Percentiles rank a stretch among this genome's conserved stretches.
Evolutionary conservation across 495 filamentous ascomycete genomes (phyloP).

Genomic region (Podospora conica): DNA sequence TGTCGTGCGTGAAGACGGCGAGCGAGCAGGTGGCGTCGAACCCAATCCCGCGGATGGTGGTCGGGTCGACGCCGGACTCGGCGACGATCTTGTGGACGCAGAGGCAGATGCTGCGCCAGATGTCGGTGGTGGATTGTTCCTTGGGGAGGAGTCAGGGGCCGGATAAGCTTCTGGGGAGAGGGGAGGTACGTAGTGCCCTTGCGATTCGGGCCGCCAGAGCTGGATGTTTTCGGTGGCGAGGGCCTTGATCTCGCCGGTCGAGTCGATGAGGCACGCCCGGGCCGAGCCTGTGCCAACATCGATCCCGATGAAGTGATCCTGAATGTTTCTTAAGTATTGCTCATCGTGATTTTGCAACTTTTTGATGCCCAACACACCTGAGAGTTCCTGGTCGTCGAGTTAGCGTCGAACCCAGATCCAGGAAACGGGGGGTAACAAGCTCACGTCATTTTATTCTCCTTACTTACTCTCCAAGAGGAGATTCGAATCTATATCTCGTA

Average conservation of each 20-base stretch:
- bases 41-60: constrained; percentile 75
- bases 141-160: constrained; percentile 25
- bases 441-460: neutral
- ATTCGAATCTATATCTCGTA: no score
- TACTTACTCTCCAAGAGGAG: neutral
- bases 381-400: constrained; percentile 6
- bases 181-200: constrained; percentile 66
- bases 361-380: constrained; percentile 14
- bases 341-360: neutral
- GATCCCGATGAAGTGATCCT: constrained; percentile 75
- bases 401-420: neutral
- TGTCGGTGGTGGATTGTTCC: constrained; percentile 98
- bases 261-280: constrained; percentile 88
- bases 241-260: constrained; percentile 84
- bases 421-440: neutral
- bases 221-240: constrained; percentile 86
- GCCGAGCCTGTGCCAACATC: constrained; percentile 96
- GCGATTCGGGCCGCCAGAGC: constrained; percentile 87
- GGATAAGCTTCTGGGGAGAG: neutral
- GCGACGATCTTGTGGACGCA: constrained; percentile 72
- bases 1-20: constrained; percentile 80
- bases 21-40: constrained; percentile 98
- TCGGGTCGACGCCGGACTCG: constrained; percentile 68
- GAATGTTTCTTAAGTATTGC: neutral
- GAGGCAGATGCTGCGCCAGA: constrained; percentile 84